Base-by-base conservation (phyloP, 2,329 filamentous ascomycete genomes). In the Septoria linicola region DNA sequence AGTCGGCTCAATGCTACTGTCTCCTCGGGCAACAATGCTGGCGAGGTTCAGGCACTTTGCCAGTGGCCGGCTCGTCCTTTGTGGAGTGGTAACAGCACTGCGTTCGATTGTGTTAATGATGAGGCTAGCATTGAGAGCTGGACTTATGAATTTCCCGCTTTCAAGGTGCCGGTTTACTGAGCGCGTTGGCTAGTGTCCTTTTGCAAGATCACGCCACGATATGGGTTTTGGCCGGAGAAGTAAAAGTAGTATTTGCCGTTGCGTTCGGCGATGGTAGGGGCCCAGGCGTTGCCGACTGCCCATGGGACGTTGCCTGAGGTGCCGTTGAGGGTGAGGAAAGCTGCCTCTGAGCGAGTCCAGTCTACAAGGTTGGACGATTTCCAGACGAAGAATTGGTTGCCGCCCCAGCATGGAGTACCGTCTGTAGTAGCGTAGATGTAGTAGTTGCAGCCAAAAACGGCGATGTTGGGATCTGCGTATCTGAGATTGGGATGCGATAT, bases 341-440 rank as follows among this genome's bases (percentile, higher is more conserved):
- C 73, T 11, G 72, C 43, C 0, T 66, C 60, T 2, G 69, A 66
- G 19, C 72, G 68, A 1, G 67, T 70, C 75, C 75, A 78, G 14
- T 62, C 57, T 1, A 70, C 68, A 1, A 78, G 68, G 48, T 78
- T 68, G 3, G 58, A 55, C 0, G 74, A 76, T 49, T 72, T 73
- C 76, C 75, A 78, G 41, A 67, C 68, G 57, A 74, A 77, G 55
- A 78, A 77, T n/a, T 66, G 65, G 25, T 76, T 68, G 3, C 73
- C 73, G 0, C 73, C 68, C 75, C 76, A 78, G 25, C 70, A 68
- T 1, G 67, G 45, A 40, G 68, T 70, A 10, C 75, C 75, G 42
- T 78, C 76, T 0, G 73, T 74, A 0, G 75, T 78, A 1, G 69
- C 67, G 51, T 75, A 77, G 36, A 78, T 70, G 62, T 77, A 78